Conservation (phyloP, 352 stramenopile species). For the Globisporangium orthogonon region DNA sequence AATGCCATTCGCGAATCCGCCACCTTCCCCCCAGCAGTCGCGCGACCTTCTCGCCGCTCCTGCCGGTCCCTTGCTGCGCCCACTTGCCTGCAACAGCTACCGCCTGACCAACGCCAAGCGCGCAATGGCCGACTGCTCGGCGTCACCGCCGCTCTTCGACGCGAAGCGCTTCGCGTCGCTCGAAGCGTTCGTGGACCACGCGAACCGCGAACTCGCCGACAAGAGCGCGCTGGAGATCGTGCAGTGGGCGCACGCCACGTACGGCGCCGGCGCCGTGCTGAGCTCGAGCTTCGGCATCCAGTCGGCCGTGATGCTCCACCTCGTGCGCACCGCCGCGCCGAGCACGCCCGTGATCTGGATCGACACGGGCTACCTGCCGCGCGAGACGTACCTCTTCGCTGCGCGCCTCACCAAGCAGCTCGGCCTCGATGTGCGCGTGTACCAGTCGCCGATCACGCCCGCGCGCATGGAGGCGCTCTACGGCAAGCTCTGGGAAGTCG, state of each 20-base stretch:
- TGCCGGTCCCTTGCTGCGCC: background rate
- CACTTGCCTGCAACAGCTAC: too few species aligned
- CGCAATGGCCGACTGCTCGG: background rate
- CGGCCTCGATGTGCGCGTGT: constrained; percentile 67
- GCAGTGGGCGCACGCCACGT: constrained; percentile 64
- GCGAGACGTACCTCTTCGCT: constrained; percentile 82
- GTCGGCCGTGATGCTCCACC: constrained; percentile 79
- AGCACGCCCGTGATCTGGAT: constrained; percentile 75
- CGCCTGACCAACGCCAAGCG: too few species aligned
- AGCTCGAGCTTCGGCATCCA: constrained; percentile 87
- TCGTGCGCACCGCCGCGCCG: constrained; percentile 42
- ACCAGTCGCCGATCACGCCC: constrained; percentile 66
- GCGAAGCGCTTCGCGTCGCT: constrained; percentile 42
- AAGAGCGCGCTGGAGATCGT: constrained; percentile 63
- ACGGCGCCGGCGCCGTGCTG: constrained; percentile 54
- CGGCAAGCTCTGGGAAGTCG: constrained; percentile 74
- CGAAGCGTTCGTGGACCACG: constrained; percentile 51
- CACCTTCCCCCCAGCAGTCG: background rate
- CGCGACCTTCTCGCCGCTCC: background rate
- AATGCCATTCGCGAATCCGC: background rate
- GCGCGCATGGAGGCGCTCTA: constrained; percentile 84
- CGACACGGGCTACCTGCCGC: constrained; percentile 80
- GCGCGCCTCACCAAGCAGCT: constrained; percentile 54
- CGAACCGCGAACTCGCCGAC: constrained; percentile 47
- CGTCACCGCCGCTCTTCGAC: constrained; percentile 17